phyloP scores from a whole-genome alignment of 192 early-diverging fungal species.

The Coemansia sp. region DNA sequence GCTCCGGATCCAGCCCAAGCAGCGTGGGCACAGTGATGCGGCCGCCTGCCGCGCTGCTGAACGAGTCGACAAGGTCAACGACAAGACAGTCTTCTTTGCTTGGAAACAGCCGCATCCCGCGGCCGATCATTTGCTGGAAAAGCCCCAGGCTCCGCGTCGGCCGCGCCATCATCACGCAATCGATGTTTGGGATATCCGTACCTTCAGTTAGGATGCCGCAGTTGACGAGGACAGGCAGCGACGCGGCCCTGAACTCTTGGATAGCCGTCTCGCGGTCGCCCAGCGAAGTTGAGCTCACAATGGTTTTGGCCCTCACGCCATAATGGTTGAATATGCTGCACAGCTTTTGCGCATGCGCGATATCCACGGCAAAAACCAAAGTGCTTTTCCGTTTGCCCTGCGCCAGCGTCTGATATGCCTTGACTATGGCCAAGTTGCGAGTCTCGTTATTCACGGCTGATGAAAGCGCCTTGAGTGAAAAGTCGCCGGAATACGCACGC shows the following conservation, averaged over 20 bases:
- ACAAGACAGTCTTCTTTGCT: conserved; percentile 78
- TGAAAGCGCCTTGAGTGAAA: conserved; percentile 57
- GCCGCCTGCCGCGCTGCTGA: conserved; percentile 35
- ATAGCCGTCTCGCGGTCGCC: conserved; percentile 60
- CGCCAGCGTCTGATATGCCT: conserved; percentile 60
- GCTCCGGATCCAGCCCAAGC: conserved; percentile 68
- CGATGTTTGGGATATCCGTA: conserved; percentile 85
- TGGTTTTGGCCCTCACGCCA: conserved; percentile 46
- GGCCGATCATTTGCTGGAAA: conserved; percentile 95
- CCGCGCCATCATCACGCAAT: conserved; percentile 82
- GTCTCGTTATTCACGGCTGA: conserved; percentile 56
- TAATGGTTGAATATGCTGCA: conserved; percentile 52
- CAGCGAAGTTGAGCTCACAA: conserved; percentile 60
- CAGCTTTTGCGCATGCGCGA: conserved; percentile 69
- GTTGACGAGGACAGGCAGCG: conserved; percentile 81
- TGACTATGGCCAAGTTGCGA: conserved; percentile 66
- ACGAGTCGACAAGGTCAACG: conserved; percentile 83
- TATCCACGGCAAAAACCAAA: conserved; percentile 86
- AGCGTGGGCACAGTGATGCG: conserved; percentile 76
- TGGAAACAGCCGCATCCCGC: conserved; percentile 71
- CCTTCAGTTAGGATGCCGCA: conserved; percentile 85
- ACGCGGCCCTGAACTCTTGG: conserved; percentile 58
- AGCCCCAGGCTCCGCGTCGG: conserved; percentile 83
- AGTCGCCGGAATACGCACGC: conserved; percentile 60
- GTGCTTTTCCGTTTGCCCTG: conserved; percentile 52